phyloP scores from a whole-genome alignment of 805 yeast species.

The Pichia membranifaciens region DNA sequence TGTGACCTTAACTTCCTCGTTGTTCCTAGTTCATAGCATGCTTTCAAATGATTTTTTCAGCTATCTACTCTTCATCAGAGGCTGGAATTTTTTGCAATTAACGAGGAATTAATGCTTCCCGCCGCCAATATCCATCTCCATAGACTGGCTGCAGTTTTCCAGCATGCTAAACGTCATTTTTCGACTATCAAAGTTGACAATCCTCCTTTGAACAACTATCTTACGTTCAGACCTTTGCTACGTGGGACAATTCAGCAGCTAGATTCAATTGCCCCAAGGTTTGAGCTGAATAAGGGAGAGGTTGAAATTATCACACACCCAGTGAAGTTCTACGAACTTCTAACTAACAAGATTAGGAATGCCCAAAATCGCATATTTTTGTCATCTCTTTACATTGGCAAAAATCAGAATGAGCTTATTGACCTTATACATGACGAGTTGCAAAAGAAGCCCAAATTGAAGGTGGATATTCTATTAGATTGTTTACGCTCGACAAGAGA shows the following conservation, averaged over 20 bases:
- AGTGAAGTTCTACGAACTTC: conserved; percentile 56
- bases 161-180: conserved; percentile 17
- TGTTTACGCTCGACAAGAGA: conserved; percentile 92
- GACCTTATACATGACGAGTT: conserved; percentile 58
- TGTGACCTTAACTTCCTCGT: too few species aligned
- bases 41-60: too few species aligned
- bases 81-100: too few species aligned
- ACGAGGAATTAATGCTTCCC: conserved; percentile 5
- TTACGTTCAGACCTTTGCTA: conserved; percentile 24
- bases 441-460: conserved; percentile 49
- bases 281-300: conserved; percentile 49
- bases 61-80: too few species aligned
- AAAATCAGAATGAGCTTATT: conserved; percentile 69
- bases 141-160: conserved; percentile 15
- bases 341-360: conserved; percentile 53
- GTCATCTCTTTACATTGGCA: conserved; percentile 84
- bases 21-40: too few species aligned
- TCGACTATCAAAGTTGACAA: conserved; percentile 27
- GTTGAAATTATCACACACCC: conserved; percentile 65
- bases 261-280: conserved; percentile 63
- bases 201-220: conserved; percentile 20
- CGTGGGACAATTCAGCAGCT: conserved; percentile 38
- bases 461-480: conserved; percentile 73
- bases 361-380: conserved; percentile 71
- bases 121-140: conserved; percentile 6